A percentile compares a stretch with the other conserved stretches of the same genome.
Evolutionary conservation across 768 basidiomycete species (phyloP).

Genomic region (Pleurotus tuoliensis): DNA sequence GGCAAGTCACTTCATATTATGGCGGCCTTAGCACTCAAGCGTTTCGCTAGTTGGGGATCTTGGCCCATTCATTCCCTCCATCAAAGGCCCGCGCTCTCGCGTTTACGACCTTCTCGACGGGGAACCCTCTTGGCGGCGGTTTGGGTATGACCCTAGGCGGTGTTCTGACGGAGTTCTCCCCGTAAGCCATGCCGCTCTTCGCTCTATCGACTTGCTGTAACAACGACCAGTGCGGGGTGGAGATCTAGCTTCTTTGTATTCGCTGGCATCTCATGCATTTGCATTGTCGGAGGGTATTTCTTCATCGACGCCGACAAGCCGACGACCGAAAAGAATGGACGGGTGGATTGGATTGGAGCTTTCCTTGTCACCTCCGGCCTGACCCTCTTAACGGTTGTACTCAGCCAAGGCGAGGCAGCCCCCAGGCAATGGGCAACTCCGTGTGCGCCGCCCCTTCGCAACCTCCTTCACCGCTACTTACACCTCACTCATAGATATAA

Average conservation of each 20-base stretch:
- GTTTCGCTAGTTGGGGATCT: constrained; percentile 63
- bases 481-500: constrained; percentile 47
- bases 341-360: constrained; percentile 79
- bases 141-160: constrained; percentile 71
- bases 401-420: constrained; percentile 62
- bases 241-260: constrained; percentile 58
- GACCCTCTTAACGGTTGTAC: constrained; percentile 67
- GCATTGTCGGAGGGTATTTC: constrained; percentile 49
- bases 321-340: constrained; percentile 34
- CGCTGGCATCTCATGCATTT: constrained; percentile 50
- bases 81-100: constrained; percentile 62
- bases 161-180: constrained; percentile 54
- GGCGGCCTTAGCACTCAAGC: background rate
- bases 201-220: background rate
- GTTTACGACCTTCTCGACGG: constrained; percentile 81
- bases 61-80: constrained; percentile 77
- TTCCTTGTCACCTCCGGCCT: constrained; percentile 59
- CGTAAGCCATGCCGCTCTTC: constrained; percentile 21
- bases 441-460: constrained; percentile 15
- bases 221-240: constrained; percentile 53
- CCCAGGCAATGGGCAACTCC: constrained; percentile 56
- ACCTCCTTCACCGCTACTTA: constrained; percentile 15
- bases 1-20: constrained; percentile 33
- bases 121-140: constrained; percentile 77
- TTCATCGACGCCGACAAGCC: constrained; percentile 59